Evolutionary conservation across 495 filamentous ascomycete species (phyloP).

Genomic region (Penicillium manginii): DNA sequence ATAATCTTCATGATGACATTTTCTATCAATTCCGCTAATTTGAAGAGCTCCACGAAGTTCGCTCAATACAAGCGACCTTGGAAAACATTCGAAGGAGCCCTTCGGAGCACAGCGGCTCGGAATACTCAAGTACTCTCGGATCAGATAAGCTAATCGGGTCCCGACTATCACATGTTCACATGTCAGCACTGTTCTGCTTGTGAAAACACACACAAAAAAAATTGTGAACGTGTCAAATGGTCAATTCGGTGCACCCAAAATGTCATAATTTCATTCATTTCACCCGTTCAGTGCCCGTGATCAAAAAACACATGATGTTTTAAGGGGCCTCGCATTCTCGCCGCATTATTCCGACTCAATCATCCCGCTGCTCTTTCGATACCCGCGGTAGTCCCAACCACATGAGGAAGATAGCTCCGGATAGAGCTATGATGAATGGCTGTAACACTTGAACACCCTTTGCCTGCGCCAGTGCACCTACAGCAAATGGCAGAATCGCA

Average conservation of each 20-base stretch:
- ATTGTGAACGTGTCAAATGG: background rate
- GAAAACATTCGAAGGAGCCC: background rate
- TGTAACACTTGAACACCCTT: conserved; percentile 80
- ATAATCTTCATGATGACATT: no score
- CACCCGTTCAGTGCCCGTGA: background rate
- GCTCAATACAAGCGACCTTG: background rate
- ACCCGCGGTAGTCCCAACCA: conserved; percentile 54
- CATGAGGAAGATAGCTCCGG: conserved; percentile 59
- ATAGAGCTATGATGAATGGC: conserved; percentile 71
- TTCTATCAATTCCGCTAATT: background rate
- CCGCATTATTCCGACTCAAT: conserved; percentile 15
- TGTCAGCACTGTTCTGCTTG: conserved; percentile 9
- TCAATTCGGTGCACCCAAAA: background rate
- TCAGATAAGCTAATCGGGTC: conserved; percentile 25
- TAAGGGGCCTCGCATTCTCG: background rate
- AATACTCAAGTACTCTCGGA: conserved; percentile 17
- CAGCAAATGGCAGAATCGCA: conserved; percentile 80
- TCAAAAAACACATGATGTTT: conserved; percentile 5
- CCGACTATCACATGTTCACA: conserved; percentile 26
- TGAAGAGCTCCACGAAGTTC: background rate
- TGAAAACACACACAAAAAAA: conserved; percentile 7
- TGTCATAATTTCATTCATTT: conserved; percentile 16
- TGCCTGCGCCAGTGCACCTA: conserved; percentile 81
- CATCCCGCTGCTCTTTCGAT: conserved; percentile 22
- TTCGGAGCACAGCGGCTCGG: conserved; percentile 18